These are phyloP conservation scores for Gamsiella multidivaricata DNA, from an alignment of 192 early-diverging fungal species.

Conservation along the genomic window DNA sequence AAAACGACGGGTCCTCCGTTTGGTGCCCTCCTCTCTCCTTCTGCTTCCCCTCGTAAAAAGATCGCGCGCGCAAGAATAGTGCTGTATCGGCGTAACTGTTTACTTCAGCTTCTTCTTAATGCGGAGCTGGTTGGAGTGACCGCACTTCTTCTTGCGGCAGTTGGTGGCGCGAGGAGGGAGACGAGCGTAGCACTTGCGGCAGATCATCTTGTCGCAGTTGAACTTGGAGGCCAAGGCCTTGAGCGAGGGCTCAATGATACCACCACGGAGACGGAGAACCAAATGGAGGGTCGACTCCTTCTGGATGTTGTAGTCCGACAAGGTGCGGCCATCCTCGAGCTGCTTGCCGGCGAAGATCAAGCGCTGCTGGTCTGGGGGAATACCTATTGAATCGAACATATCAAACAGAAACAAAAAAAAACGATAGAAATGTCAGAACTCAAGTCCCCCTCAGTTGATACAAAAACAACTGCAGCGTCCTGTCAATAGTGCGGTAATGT, in stretches of 20 bases:
- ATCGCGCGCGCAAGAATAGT: background rate
- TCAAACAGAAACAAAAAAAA: background rate
- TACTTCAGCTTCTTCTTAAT: slow-evolving; percentile 99
- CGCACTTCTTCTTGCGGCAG: slow-evolving; percentile 99
- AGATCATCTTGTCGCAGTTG: slow-evolving; percentile 99
- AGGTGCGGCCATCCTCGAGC: slow-evolving; percentile 97
- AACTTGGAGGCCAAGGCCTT: slow-evolving; percentile 99
- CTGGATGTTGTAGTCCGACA: slow-evolving; percentile 99
- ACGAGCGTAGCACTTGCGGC: slow-evolving; percentile 99
- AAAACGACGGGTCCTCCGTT: too few relatives aligned
- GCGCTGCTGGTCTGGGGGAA: slow-evolving; percentile 99
- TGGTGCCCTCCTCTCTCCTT: too few relatives aligned
- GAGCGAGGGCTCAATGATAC: slow-evolving; percentile 98
- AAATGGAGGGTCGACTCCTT: slow-evolving; percentile 99
- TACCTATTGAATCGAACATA: slow-evolving; percentile 71
- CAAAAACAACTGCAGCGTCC: too few relatives aligned
- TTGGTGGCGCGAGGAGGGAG: slow-evolving; percentile 99
- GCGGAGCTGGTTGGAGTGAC: slow-evolving; percentile 99
- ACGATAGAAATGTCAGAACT: background rate
- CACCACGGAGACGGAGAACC: slow-evolving; percentile 96
- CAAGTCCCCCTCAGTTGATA: too few relatives aligned
- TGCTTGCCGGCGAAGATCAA: slow-evolving; percentile 99
- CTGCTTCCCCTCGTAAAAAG: background rate
- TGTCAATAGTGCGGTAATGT: too few relatives aligned
- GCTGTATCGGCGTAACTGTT: too few relatives aligned